These are phyloP conservation scores for Mycena galericulata DNA, from an alignment of 768 basidiomycete genomes.

Conservation along the genomic window DNA sequence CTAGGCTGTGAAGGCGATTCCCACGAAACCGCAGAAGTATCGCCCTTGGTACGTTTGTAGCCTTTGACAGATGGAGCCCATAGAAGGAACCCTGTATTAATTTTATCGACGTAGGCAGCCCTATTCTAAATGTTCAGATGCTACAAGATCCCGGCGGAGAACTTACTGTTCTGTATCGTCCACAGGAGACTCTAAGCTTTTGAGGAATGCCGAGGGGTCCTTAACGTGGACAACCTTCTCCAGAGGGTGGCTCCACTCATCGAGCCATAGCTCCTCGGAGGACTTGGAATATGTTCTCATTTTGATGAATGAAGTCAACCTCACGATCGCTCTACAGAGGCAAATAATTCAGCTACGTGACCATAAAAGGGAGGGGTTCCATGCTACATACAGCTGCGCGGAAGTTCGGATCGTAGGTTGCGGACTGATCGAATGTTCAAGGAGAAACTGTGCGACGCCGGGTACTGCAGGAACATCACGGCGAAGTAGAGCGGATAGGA, in stretches of 20 bases:
- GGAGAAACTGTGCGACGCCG: constrained; percentile 70
- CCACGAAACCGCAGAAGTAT: constrained; percentile 60
- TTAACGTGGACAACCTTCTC: constrained; percentile 56
- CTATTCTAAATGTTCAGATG: constrained; percentile 44
- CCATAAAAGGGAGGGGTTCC: background rate
- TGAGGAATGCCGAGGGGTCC: constrained; percentile 64
- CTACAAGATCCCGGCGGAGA: constrained; percentile 1
- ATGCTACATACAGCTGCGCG: constrained; percentile 67
- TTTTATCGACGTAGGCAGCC: constrained; percentile 74
- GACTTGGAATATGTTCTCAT: constrained; percentile 78
- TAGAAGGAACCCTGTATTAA: constrained; percentile 80
- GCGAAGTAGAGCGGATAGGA: constrained; percentile 71
- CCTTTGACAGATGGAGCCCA: constrained; percentile 77
- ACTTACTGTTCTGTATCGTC: constrained; percentile 49
- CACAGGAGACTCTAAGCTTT: constrained; percentile 56
- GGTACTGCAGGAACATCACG: constrained; percentile 68
- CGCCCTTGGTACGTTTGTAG: constrained; percentile 58
- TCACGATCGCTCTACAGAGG: constrained; percentile 68
- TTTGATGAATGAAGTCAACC: constrained; percentile 76
- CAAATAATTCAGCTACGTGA: background rate
- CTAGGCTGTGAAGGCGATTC: constrained; percentile 63
- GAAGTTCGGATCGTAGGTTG: constrained; percentile 75
- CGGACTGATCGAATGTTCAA: constrained; percentile 74
- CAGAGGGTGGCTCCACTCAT: constrained; percentile 78
- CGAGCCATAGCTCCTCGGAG: constrained; percentile 76